Conservation (phyloP, 345 rosid species). For the Carallia brachiata region DNA sequence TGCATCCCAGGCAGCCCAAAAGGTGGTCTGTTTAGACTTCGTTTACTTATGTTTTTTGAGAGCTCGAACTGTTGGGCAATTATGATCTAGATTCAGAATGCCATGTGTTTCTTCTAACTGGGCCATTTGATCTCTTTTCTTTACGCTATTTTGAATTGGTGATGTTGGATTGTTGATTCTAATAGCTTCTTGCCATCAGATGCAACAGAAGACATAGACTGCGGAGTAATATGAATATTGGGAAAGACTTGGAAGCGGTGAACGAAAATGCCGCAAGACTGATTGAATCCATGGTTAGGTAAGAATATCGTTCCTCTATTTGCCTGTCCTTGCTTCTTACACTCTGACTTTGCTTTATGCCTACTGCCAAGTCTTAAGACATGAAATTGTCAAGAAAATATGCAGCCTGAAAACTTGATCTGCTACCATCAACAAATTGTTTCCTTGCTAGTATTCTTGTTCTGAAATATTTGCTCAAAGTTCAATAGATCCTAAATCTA, state of each 20-base stretch:
- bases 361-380: too few species aligned
- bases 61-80: too few species aligned
- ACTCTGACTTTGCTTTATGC: background rate
- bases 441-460: too few species aligned
- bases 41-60: too few species aligned
- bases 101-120: background rate
- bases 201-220: constrained; percentile 61
- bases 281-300: constrained; percentile 69
- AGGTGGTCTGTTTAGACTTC: too few species aligned
- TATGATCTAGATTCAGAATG: too few species aligned
- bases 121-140: background rate
- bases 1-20: too few species aligned
- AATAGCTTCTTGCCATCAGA: constrained; percentile 3
- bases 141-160: background rate
- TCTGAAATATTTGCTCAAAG: too few species aligned
- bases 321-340: background rate
- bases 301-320: constrained; percentile 4
- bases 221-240: constrained; percentile 39
- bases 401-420: too few species aligned
- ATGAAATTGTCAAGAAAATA: too few species aligned
- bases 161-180: constrained; percentile 7
- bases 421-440: too few species aligned
- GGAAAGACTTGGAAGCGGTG: constrained; percentile 40
- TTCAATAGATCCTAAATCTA: too few species aligned
- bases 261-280: constrained; percentile 57